Base-by-base conservation (phyloP, 2,329 filamentous ascomycete genomes). In the Nemania sp. region DNA sequence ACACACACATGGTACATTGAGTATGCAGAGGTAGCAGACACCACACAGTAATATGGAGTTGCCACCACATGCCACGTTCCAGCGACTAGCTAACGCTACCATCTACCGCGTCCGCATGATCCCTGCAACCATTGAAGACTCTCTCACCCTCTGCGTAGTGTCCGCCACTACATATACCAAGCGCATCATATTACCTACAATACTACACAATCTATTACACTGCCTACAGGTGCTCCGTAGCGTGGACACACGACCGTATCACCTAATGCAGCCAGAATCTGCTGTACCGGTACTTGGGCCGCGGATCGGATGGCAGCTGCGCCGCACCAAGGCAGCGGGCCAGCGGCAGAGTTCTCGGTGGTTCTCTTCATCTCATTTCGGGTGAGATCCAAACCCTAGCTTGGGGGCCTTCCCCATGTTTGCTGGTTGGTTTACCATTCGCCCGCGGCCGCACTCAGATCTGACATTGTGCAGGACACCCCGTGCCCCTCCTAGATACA, bases 281-380 rank as follows among this genome's bases (percentile, higher is more conserved):
- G 11, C 14, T 30, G 34, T 46, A 43, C 48, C 26, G 36, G 41
- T 53, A 41, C 41, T 42, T 31, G 22, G 28, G 14, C 28, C 28
- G 31, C 36, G 26, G 37, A 44, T 39, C 36, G 49, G 43, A 42
- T 49, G 31, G 23, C 20, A 28, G 44, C 50, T 53, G 50, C 54
- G 54, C 50, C 53, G 53, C 47, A 52, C 41, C 52, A 51, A 39
- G 49, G 42, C 43, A 49, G 48, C 49, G 56, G 53, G 48, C 56
- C 56, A 55, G 49, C 54, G 56, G 59, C 53, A 60, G 51, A 52
- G 51, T 61, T 52, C 54, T 60, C 59, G 57, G 59, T 57, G 46
- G 47, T 58, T 60, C 59, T 61, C 49, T 31, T 49, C 52, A 61
- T 57, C 56, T 57, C 56, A 61, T 61, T 61, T 61, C 59, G 59